phyloP scores from a whole-genome alignment of 768 basidiomycete species.

The Podaxis sp. region DNA sequence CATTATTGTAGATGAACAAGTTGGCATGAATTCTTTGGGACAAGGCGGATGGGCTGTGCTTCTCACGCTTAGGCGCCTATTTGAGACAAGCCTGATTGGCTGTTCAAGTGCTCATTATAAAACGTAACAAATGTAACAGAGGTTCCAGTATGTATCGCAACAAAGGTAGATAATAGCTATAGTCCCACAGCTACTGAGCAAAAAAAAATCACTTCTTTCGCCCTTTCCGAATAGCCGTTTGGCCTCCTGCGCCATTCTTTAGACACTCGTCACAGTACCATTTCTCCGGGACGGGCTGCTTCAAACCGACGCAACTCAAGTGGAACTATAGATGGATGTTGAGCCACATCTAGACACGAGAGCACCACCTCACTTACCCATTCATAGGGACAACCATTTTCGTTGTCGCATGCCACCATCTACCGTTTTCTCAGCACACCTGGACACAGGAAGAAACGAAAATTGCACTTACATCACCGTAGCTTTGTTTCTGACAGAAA shows the following conservation, averaged over 20 bases:
- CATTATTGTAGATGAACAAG: no score
- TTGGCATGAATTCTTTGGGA: no score
- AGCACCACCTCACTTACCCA: constrained; percentile 44
- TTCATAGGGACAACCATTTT: constrained; percentile 60
- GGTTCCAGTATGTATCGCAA: neutral
- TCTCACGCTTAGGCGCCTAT: no score
- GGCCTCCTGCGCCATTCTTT: constrained; percentile 27
- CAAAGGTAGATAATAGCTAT: neutral
- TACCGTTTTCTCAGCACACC: constrained; percentile 15
- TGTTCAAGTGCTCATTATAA: no score
- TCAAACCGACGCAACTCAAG: constrained; percentile 52
- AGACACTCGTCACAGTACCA: constrained; percentile 55
- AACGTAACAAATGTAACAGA: neutral
- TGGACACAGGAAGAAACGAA: neutral
- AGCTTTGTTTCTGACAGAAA: constrained; percentile 48
- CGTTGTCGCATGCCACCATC: constrained; percentile 76
- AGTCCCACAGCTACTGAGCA: neutral
- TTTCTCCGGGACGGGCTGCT: constrained; percentile 40
- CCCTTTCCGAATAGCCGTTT: constrained; percentile 30
- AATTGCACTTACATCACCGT: constrained; percentile 38
- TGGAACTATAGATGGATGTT: constrained; percentile 42
- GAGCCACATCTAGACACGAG: neutral
- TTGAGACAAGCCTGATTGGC: no score
- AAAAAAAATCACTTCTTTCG: constrained; percentile 29
- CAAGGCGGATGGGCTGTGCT: no score